These are phyloP conservation scores for Prototheca wickerhamii DNA, from an alignment of 163 green algal species.

Conservation along the genomic window DNA sequence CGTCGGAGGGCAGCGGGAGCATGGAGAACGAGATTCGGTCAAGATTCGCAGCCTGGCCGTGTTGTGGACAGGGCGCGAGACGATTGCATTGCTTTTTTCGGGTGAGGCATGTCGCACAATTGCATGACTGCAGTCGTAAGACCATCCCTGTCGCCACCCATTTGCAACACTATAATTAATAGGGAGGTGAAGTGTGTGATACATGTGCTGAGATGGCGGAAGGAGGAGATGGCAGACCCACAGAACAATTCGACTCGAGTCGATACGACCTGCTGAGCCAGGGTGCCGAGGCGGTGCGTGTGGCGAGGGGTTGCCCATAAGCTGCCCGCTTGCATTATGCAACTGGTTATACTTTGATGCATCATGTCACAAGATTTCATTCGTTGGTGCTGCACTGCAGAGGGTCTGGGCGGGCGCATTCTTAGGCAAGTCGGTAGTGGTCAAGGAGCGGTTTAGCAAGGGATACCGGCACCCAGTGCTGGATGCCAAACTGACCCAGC, in stretches of 20 bases:
- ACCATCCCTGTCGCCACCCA: too few species aligned
- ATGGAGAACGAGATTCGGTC: too few species aligned
- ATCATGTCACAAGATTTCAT: neutral
- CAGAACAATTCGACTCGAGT: constrained; percentile 9
- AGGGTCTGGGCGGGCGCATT: constrained; percentile 45
- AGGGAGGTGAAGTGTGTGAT: too few species aligned
- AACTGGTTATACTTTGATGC: neutral
- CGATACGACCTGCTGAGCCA: constrained; percentile 23
- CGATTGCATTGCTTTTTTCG: too few species aligned
- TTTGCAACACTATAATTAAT: too few species aligned
- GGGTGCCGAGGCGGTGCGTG: constrained; percentile 31
- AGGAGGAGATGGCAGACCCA: too few species aligned
- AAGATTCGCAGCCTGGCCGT: too few species aligned
- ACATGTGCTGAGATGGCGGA: too few species aligned
- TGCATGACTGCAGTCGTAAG: too few species aligned
- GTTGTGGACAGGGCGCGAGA: too few species aligned
- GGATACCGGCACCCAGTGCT: constrained; percentile 66
- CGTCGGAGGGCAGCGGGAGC: too few species aligned
- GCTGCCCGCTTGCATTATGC: neutral
- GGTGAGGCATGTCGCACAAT: too few species aligned
- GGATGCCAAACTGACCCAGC: constrained; percentile 60
- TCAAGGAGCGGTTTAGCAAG: constrained; percentile 83
- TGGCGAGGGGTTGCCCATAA: neutral
- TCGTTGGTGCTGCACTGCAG: constrained; percentile 20
- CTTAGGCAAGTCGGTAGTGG: constrained; percentile 34